These are phyloP conservation scores for Colletotrichum destructivum DNA, from an alignment of 2,329 filamentous ascomycete species.

Conservation along the genomic window DNA sequence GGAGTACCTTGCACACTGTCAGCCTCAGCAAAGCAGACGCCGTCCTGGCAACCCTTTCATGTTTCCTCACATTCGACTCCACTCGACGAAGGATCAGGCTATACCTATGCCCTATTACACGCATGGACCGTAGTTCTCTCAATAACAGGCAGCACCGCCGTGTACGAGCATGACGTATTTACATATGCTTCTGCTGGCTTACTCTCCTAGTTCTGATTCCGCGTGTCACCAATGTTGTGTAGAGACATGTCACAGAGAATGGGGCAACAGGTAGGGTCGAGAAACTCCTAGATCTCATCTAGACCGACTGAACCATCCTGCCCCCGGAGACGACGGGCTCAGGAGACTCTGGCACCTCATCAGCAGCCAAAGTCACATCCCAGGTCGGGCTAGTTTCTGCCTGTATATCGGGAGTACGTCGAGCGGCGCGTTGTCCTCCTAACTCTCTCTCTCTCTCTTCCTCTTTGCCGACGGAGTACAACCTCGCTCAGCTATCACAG, in stretches of 20 bases:
- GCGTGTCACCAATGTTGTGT: too few species aligned
- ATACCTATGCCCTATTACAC: too few species aligned
- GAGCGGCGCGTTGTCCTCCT: background rate
- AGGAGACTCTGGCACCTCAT: background rate
- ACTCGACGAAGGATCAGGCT: background rate
- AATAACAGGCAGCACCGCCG: too few species aligned
- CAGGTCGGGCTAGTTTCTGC: background rate
- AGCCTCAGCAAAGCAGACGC: too few species aligned
- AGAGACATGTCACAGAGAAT: background rate
- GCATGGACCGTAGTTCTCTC: too few species aligned
- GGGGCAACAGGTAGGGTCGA: too few species aligned
- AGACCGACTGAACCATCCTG: background rate
- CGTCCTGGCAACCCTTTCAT: background rate
- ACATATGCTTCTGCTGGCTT: too few species aligned
- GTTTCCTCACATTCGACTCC: background rate
- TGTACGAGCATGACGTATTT: too few species aligned
- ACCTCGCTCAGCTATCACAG: background rate
- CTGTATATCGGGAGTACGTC: background rate
- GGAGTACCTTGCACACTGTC: background rate
- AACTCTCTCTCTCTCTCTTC: background rate
- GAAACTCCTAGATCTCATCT: background rate
- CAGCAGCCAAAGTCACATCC: background rate
- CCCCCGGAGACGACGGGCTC: background rate
- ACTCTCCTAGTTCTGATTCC: too few species aligned
- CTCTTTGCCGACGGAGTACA: background rate